Conservation (phyloP, 225 moss, liverwort and hornwort species). For the Physcomitrium patens region DNA sequence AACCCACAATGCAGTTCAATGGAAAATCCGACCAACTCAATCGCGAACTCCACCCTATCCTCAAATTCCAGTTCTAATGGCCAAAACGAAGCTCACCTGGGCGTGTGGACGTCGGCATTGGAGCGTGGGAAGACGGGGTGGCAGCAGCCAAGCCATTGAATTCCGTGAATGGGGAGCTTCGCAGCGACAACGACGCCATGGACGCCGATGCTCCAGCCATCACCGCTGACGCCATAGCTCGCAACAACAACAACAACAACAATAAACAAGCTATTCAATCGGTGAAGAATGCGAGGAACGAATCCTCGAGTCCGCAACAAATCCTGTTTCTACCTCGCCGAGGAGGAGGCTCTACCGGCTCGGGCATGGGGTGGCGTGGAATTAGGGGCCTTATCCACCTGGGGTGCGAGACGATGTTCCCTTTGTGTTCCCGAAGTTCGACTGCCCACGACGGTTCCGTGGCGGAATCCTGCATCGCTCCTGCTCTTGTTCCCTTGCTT, state of each 20-base stretch:
- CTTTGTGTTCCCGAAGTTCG: background rate
- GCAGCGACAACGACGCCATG: slow-evolving; percentile 47
- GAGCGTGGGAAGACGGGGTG: slow-evolving; percentile 30
- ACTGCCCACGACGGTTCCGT: no score
- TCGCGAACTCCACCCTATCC: background rate
- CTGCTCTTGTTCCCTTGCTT: no score
- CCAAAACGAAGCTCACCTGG: slow-evolving; percentile 23
- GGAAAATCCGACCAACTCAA: background rate
- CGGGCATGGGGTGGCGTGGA: slow-evolving; percentile 27
- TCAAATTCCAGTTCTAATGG: background rate
- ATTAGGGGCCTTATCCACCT: slow-evolving; percentile 44
- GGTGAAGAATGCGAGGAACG: background rate
- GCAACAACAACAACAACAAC: no score
- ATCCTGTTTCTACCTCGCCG: background rate
- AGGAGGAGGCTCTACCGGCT: background rate
- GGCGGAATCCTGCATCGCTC: no score
- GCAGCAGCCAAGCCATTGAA: slow-evolving; percentile 44
- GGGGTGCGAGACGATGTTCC: slow-evolving; percentile 32
- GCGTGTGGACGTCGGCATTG: slow-evolving; percentile 29
- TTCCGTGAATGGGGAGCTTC: slow-evolving; percentile 38
- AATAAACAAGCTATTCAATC: background rate
- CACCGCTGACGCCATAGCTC: slow-evolving; percentile 35
- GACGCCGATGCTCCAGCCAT: slow-evolving; percentile 47
- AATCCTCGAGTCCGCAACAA: background rate
- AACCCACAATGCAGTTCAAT: background rate